These are phyloP conservation scores for Passiflora organensis DNA, from an alignment of 345 rosid genomes.

Conservation along the genomic window DNA sequence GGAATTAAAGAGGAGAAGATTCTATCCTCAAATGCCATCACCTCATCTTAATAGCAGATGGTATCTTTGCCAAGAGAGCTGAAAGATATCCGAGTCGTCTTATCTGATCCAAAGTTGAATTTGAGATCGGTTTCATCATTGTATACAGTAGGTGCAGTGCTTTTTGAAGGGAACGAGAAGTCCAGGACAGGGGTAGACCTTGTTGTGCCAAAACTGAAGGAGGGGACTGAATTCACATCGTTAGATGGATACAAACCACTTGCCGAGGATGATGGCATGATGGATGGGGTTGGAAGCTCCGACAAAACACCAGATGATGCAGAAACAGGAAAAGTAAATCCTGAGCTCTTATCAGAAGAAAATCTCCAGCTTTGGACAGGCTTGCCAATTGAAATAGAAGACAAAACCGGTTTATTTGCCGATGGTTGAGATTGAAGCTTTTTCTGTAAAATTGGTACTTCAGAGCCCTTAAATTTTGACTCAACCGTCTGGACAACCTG, in stretches of 20 bases:
- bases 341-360: constrained; percentile 42
- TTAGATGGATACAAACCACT: constrained; percentile 21
- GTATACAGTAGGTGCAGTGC: constrained; percentile 27
- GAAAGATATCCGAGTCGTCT: constrained; percentile 50
- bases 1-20: too few species aligned
- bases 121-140: constrained; percentile 44
- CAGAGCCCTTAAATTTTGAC: constrained; percentile 24
- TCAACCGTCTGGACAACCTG: constrained; percentile 51
- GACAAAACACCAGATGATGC: constrained; percentile 42
- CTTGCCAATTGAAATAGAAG: constrained; percentile 54
- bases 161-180: constrained; percentile 63
- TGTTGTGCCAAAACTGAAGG: constrained; percentile 51
- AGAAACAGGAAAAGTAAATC: constrained; percentile 73
- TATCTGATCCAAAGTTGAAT: constrained; percentile 61
- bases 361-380: constrained; percentile 43
- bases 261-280: constrained; percentile 41
- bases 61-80: constrained; percentile 47
- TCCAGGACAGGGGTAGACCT: constrained; percentile 38
- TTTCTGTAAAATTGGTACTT: constrained; percentile 23
- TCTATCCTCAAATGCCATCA: neutral
- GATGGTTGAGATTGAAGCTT: constrained; percentile 43
- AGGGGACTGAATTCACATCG: constrained; percentile 25
- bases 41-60: constrained; percentile 43
- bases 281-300: constrained; percentile 86
- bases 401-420: constrained; percentile 51